Evolutionary conservation across 257 asterid species (phyloP), one percentile per base, ranked within the genome.

Genomic region (Capsicum baccatum): DNA sequence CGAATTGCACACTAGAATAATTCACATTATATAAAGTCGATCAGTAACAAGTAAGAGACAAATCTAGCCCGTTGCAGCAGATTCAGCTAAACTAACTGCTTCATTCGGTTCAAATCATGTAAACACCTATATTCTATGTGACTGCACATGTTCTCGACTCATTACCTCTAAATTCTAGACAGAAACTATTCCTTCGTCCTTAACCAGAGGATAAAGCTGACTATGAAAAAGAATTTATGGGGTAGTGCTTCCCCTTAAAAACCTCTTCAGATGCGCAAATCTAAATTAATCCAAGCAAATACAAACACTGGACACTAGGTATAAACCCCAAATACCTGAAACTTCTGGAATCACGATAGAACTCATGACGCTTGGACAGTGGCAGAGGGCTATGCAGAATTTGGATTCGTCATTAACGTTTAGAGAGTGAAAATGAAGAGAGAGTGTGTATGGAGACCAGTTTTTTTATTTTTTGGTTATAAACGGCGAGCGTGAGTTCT

Each of bases 371-470:
- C 6, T 19, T 3, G 57, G 55, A 68, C 33, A 39, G 33, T 16
- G 39, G 15, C 54, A 39, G 11, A 8, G 54, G 13, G 12, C 57
- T 73, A 47, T 73, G 35, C 42, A n/a, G n/a, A 26, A 16, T 66
- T 35, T 66, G 48, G 60, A 73, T 73, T 73, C 11, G 80, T 59
- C 80, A 73, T n/a, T n/a, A 59, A 73, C 35, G 42, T 73, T 71
- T 71, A n/a, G 58, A 71, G 59, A 71, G 80, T 47, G 80, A 44
- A n/a, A 26, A 26, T 26, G 26, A 44, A 16, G 13, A 5, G 7
- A 0, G 48, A 13, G 76, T 6, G 76, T 26, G 26, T 26, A 26
- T 6, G 48, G 7, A 14, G 63, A 9, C 3, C 21, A 58, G 21
- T 0, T 57, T 57, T 57, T 57, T 26, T 26, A 26, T 26, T 26